Percentiles rank a stretch among this genome's conserved stretches.
These are phyloP conservation scores for Primulina eburnea DNA, from an alignment of 257 asterid species.

Conservation along the genomic window DNA sequence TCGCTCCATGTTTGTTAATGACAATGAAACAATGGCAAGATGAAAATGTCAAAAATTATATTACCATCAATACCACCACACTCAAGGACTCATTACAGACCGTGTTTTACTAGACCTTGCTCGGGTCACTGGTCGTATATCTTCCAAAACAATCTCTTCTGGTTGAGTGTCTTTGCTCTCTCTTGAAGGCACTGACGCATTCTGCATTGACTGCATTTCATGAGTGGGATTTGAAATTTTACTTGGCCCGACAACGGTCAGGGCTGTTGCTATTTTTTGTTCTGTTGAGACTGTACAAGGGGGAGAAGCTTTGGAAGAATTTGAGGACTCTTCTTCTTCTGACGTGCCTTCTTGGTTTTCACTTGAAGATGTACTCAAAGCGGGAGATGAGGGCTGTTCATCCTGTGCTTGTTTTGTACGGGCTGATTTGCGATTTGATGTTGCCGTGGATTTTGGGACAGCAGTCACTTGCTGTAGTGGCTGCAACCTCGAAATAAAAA, in stretches of 20 bases:
- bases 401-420: slow-evolving; percentile 29
- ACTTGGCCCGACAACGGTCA: neutral
- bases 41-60: neutral
- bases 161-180: neutral
- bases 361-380: slow-evolving; percentile 29
- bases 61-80: neutral
- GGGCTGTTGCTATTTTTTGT: slow-evolving; percentile 28
- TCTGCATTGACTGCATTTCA: neutral
- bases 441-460: slow-evolving; percentile 34
- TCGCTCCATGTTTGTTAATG: neutral
- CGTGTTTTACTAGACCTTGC: neutral
- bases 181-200: neutral
- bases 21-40: neutral
- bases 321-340: slow-evolving; percentile 25
- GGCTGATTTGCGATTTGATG: slow-evolving; percentile 35
- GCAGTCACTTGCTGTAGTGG: slow-evolving; percentile 37
- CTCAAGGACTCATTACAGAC: neutral
- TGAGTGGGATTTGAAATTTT: no score
- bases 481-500: slow-evolving; percentile 28
- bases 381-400: slow-evolving; percentile 31
- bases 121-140: neutral
- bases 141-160: neutral
- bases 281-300: slow-evolving; percentile 26
- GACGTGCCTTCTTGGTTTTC: slow-evolving; percentile 32
- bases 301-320: slow-evolving; percentile 24